Evolutionary conservation across 495 filamentous ascomycete species (phyloP), one percentile per base, ranked within the genome.

Genomic region (Xylaria sp.): DNA sequence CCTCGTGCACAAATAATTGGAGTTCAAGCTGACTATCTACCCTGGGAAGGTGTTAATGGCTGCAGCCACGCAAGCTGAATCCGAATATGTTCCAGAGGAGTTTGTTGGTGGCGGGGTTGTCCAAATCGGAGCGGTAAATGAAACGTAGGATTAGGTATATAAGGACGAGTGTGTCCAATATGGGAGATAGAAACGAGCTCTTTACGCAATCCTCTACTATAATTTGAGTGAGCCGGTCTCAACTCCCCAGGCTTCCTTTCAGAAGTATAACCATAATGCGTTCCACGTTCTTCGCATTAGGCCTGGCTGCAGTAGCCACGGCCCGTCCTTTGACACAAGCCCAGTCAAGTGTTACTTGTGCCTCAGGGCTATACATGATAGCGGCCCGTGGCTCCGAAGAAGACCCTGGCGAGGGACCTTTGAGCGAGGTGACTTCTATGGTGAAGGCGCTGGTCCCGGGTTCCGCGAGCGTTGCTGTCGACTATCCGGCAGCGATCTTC

Each of bases 381-480:
- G 70, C 63, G 2, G 70, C 70, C 4, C 70, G 70, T 43, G 70
- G 70, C 37, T 67, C 70, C 3, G 29, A 21, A 9, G 63, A 72
- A 11, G 70, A 62, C n/a, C 62, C 70, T 7, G 70, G 70, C 24
- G 64, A 67, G 14, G 70, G 70, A 24, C 46, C 55, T 15, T 29
- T 72, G n/a, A 50, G 21, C 31, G 6, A 41, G 57, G 50, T 72
- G n/a, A 68, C 66, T 15, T 9, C 11, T 9, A 43, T 50, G 41
- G 46, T 72, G 43, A 53, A 62, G 26, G 46, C 70, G 12, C 44
- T 53, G 9, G 63, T 72, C 33, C 65, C 70, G 19, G 66, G 31
- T 7, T 72, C 70, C 43, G 44, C 46, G 31, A 69, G 64, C 70
- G 26, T 72, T 17, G 65, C 70, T 43, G 57, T 72, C 59, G 70